Base-by-base conservation (phyloP, 441 rosid genomes). In the Theobroma grandiflorum region DNA sequence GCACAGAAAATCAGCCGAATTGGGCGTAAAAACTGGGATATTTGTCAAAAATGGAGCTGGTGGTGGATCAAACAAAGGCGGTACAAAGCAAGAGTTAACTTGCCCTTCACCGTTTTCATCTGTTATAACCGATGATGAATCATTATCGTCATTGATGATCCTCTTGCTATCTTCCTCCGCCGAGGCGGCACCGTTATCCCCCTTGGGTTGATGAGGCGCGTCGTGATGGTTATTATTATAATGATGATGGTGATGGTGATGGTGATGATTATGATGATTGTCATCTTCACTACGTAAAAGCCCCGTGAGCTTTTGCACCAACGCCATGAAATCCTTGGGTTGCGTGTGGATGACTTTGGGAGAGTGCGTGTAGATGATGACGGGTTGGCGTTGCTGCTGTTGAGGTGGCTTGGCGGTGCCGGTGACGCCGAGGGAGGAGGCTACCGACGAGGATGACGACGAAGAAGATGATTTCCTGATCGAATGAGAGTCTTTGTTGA, bases 231-330 rank as follows among this genome's bases (percentile, higher is more conserved):
- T 16, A 10, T 58, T 38, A 72, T 85, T 16, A 71, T 80, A 18
- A 55, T 74, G n/a, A 52, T 76, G 75, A 80, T 79, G 18, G 75
- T 73, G 52, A 74, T 68, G n/a, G 61, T 76, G 59, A 72, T 69
- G 49, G 7, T 26, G 31, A 26, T 26, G 31, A 26, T 26, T 26
- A 0, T 55, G 61, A n/a, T n/a, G 26, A n/a, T 42, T 47, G 6
- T 84, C 86, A 18, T 85, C 84, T 42, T 77, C 82, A 11, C 88
- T 72, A 8, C 86, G 90, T 0, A 94, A 89, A 43, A 89, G 72
- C 1, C 98, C 97, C 5, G 98, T 94, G 57, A 94, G 92, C 67
- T 91, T 94, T 31, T 92, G 98, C 72, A 94, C 98, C 68, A 94
- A 79, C 58, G 89, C 91, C 98, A 92, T 92, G 79, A 94, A 94